Percentiles rank a stretch among this genome's conserved stretches.
phyloP scores from a whole-genome alignment of 345 rosid species.

The Eutrema yunnanense region DNA sequence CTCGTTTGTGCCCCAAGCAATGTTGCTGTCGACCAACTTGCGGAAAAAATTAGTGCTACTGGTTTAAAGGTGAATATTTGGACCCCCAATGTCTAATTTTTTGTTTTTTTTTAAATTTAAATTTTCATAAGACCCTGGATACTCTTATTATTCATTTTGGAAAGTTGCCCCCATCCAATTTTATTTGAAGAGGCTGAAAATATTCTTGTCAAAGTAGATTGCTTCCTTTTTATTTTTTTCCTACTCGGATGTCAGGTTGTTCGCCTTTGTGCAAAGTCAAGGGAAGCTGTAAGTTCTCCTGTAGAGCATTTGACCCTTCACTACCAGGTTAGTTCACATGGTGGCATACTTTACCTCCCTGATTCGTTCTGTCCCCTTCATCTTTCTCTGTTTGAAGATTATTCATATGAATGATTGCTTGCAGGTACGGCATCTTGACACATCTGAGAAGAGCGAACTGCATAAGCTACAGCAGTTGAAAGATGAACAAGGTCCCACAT shows the following conservation, averaged over 20 bases:
- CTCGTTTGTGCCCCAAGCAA: conserved; percentile 99
- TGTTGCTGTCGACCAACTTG: conserved; percentile 98
- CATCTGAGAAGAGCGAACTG: conserved; percentile 98
- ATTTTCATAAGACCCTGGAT: neutral
- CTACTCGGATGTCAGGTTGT: conserved; percentile 56
- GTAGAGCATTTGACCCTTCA: conserved; percentile 99
- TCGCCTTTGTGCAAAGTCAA: conserved; percentile 97
- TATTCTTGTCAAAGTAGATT: neutral
- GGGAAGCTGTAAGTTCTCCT: conserved; percentile 99
- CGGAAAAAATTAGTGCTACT: conserved; percentile 99
- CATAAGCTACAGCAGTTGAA: conserved; percentile 97
- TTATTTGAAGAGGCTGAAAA: neutral
- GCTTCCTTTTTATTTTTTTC: neutral
- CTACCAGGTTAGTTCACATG: conserved; percentile 71
- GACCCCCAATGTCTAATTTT: neutral
- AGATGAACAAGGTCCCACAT: conserved; percentile 90
- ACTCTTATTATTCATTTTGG: conserved; percentile 1
- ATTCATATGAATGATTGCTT: conserved; percentile 13
- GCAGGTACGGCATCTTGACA: conserved; percentile 98
- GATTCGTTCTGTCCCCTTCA: neutral
- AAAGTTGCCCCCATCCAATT: neutral
- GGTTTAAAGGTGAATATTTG: conserved; percentile 72
- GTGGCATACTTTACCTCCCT: neutral
- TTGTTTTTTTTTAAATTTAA: neutral
- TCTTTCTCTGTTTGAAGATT: neutral